Percentiles rank a stretch among this genome's conserved stretches.
phyloP scores from a whole-genome alignment of 306 rosid species.

The Fragaria vesca region DNA sequence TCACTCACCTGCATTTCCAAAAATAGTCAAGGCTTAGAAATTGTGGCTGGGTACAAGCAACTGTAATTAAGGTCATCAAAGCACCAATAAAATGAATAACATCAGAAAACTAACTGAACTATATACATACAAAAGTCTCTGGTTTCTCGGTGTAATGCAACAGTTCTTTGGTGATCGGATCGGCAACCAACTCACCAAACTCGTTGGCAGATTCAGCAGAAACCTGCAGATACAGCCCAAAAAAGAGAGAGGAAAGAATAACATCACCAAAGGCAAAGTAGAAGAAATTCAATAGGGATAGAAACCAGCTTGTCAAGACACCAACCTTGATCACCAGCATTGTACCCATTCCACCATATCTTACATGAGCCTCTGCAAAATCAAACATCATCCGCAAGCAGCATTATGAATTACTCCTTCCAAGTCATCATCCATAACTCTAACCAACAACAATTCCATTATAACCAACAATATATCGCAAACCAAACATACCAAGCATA shows the following conservation, averaged over 20 bases:
- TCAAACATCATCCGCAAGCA: constrained; percentile 3
- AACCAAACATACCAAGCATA: constrained; percentile 76
- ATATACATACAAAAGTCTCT: constrained; percentile 53
- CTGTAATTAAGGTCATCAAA: constrained; percentile 2
- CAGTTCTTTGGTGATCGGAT: constrained; percentile 81
- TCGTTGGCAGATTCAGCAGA: constrained; percentile 82
- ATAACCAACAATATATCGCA: not conserved
- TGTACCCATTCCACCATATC: constrained; percentile 49
- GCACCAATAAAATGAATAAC: not conserved
- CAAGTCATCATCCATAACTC: not conserved
- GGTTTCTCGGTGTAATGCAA: constrained; percentile 98
- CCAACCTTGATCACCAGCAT: constrained; percentile 51
- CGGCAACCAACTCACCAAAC: constrained; percentile 96
- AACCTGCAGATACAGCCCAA: constrained; percentile 52
- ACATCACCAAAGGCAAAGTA: not conserved
- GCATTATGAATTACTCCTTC: not conserved
- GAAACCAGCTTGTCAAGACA: not conserved
- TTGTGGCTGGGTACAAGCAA: constrained; percentile 17
- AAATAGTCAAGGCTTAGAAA: constrained; percentile 18
- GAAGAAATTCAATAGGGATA: not conserved
- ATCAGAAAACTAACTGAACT: not conserved
- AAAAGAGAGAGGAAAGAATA: constrained; percentile 5
- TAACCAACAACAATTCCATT: not conserved
- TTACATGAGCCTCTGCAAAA: constrained; percentile 44
- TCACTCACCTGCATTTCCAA: constrained; percentile 64